These are phyloP conservation scores for Endocalyx cinctus DNA, from an alignment of 2,329 filamentous ascomycete species.

Conservation along the genomic window DNA sequence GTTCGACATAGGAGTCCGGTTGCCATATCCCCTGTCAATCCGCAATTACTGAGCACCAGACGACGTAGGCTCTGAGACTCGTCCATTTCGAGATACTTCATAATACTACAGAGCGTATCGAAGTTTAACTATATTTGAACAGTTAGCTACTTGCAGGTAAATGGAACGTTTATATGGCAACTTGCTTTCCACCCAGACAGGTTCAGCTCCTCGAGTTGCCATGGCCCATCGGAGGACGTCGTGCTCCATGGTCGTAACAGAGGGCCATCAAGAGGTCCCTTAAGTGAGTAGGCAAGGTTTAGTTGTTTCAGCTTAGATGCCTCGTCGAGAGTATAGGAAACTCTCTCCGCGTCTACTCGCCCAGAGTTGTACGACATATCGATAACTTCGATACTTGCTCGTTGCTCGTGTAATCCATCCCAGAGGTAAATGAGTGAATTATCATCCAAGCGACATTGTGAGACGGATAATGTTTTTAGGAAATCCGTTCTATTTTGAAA, in stretches of 20 bases:
- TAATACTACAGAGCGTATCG: slow-evolving; percentile 42
- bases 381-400: slow-evolving; percentile 40
- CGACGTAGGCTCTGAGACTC: slow-evolving; percentile 37
- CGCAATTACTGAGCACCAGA: slow-evolving; percentile 47
- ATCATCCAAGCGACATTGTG: slow-evolving; percentile 48
- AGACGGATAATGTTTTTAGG: slow-evolving; percentile 45
- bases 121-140: slow-evolving; percentile 41
- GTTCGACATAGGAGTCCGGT: slow-evolving; percentile 48
- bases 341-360: slow-evolving; percentile 42
- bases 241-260: slow-evolving; percentile 40
- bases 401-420: slow-evolving; percentile 41
- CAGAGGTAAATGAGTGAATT: slow-evolving; percentile 43
- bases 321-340: slow-evolving; percentile 39
- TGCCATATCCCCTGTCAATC: slow-evolving; percentile 45
- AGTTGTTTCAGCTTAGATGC: slow-evolving; percentile 42
- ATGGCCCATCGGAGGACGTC: slow-evolving; percentile 29
- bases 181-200: slow-evolving; percentile 50
- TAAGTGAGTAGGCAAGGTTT: slow-evolving; percentile 47
- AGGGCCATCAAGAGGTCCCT: slow-evolving; percentile 38
- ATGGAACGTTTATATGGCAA: slow-evolving; percentile 1
- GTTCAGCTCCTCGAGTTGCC: slow-evolving; percentile 49
- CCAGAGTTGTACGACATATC: slow-evolving; percentile 51
- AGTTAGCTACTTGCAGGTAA: slow-evolving; percentile 7
- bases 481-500: slow-evolving; percentile 29
- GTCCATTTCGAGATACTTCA: slow-evolving; percentile 39